Conservation (phyloP, 208 protist genomes). For the Wallacemonas collosoma region DNA sequence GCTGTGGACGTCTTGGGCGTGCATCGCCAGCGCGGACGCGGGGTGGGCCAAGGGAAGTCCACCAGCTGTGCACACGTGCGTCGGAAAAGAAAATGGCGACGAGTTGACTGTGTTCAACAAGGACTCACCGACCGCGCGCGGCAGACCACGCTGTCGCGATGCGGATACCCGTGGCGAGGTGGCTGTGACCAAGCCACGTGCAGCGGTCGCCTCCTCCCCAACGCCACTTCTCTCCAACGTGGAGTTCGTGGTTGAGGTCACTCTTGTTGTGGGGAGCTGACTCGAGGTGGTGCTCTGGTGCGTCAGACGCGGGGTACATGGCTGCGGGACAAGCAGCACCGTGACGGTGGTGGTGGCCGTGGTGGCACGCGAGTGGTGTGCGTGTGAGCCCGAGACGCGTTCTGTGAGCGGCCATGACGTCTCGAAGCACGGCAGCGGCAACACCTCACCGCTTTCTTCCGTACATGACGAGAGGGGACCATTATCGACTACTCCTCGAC, state of each 20-base stretch:
- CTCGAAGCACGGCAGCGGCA: conserved; percentile 8
- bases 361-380: background rate
- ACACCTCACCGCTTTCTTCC: conserved; percentile 7
- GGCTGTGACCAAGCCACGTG: background rate
- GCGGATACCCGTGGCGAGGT: too few relatives aligned
- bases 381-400: background rate
- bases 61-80: background rate
- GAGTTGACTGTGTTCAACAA: background rate
- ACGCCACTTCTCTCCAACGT: too few relatives aligned
- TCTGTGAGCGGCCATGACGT: background rate
- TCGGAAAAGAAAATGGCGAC: background rate
- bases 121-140: background rate
- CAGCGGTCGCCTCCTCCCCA: background rate
- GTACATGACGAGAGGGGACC: too few relatives aligned
- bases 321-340: background rate
- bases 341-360: background rate
- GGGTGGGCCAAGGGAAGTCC: background rate
- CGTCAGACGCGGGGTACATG: too few relatives aligned
- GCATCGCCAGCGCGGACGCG: background rate
- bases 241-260: too few relatives aligned
- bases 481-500: background rate
- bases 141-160: background rate
- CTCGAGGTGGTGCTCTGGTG: too few relatives aligned
- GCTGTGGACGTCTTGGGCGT: background rate
- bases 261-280: too few relatives aligned